phyloP scores from a whole-genome alignment of 2,329 filamentous ascomycete species.

The Cladosporium halotolerans region DNA sequence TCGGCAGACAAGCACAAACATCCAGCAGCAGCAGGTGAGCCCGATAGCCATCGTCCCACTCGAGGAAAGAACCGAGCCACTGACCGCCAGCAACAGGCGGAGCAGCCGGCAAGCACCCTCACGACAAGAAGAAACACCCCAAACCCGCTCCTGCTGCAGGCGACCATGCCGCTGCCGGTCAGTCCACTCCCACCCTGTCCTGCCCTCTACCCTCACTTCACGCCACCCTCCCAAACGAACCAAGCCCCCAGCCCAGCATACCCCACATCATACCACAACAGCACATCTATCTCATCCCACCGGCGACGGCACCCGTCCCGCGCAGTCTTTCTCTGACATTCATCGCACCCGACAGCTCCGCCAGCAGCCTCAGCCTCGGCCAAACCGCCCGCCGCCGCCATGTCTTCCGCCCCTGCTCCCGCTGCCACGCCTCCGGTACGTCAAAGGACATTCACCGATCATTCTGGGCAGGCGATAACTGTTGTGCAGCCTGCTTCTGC shows the following conservation, averaged over 20 bases:
- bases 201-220: background rate
- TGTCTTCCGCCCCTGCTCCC: background rate
- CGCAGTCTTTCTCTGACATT: background rate
- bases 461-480: background rate
- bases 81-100: background rate
- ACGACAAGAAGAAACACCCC: constrained; percentile 1
- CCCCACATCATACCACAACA: background rate
- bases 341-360: background rate
- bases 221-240: background rate
- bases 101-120: background rate
- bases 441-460: constrained; percentile 5
- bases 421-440: background rate
- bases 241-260: background rate
- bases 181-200: background rate
- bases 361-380: background rate
- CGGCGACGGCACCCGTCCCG: background rate
- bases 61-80: background rate
- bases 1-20: too few species aligned
- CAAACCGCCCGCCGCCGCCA: background rate
- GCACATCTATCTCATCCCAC: background rate
- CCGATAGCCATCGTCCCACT: background rate
- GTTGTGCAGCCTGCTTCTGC: constrained; percentile 1
- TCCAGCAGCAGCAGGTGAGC: background rate
- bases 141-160: background rate
- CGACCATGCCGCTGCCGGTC: background rate